Conservation (phyloP, 805 yeast species). For the Danielia oregonensis region DNA sequence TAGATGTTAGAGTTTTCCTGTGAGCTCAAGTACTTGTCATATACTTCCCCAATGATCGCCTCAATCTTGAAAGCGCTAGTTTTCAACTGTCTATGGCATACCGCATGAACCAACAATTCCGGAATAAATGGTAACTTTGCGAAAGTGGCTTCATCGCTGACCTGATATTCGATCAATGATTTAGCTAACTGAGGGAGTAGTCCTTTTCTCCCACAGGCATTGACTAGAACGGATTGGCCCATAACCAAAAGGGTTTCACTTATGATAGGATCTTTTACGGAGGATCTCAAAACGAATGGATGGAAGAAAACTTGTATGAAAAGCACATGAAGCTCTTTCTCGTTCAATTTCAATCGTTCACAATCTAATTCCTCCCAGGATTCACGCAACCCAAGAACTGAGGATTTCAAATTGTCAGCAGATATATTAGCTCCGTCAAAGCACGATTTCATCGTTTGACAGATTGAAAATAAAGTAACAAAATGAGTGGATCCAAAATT, state of each 20-base stretch:
- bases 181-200: slow-evolving; percentile 58
- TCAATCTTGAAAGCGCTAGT: slow-evolving; percentile 60
- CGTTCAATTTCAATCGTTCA: slow-evolving; percentile 61
- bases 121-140: slow-evolving; percentile 49
- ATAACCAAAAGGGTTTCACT: slow-evolving; percentile 28
- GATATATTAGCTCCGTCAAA: slow-evolving; percentile 7
- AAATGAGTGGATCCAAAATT: slow-evolving; percentile 20
- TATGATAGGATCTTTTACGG: slow-evolving; percentile 26
- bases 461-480: slow-evolving; percentile 23
- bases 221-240: slow-evolving; percentile 41
- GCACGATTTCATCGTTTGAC: slow-evolving; percentile 14
- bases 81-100: slow-evolving; percentile 50
- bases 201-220: slow-evolving; percentile 61
- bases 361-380: slow-evolving; percentile 59
- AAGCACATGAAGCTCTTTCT: slow-evolving; percentile 56
- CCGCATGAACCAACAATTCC: slow-evolving; percentile 42
- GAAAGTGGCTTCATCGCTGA: slow-evolving; percentile 26
- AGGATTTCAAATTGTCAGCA: slow-evolving; percentile 5
- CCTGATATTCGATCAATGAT: slow-evolving; percentile 44
- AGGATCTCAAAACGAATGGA: slow-evolving; percentile 33
- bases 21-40: slow-evolving; percentile 41
- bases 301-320: slow-evolving; percentile 52
- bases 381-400: slow-evolving; percentile 30
- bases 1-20: slow-evolving; percentile 33
- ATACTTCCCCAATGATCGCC: slow-evolving; percentile 48